Percentiles rank a stretch among this genome's conserved stretches.
These are phyloP conservation scores for Thraustochytrium sp. DNA, from an alignment of 352 stramenopile genomes.

Conservation along the genomic window DNA sequence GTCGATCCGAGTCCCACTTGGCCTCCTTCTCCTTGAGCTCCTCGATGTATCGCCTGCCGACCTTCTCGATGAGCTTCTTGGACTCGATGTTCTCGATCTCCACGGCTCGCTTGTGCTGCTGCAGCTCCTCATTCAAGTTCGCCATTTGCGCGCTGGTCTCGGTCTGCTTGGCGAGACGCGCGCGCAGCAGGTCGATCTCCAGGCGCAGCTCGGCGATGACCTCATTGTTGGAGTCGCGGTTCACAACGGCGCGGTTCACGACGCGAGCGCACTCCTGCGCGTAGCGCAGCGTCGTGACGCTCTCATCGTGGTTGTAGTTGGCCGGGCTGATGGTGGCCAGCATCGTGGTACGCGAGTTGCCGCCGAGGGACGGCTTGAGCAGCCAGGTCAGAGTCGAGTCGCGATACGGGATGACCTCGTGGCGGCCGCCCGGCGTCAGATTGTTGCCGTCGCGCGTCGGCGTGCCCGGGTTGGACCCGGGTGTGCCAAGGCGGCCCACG, in stretches of 20 bases:
- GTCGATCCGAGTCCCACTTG: background rate
- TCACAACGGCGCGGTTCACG: conserved; percentile 84
- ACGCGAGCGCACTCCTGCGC: conserved; percentile 81
- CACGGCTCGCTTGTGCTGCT: conserved; percentile 38
- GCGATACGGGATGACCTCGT: conserved; percentile 63
- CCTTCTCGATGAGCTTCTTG: conserved; percentile 36
- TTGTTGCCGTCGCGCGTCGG: background rate
- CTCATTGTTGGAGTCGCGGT: conserved; percentile 84
- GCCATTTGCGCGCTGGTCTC: background rate
- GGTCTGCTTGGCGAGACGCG: conserved; percentile 11
- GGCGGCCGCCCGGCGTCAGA: background rate
- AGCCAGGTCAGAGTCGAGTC: conserved; percentile 76
- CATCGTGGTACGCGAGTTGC: conserved; percentile 83
- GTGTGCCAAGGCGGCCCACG: too few relatives aligned
- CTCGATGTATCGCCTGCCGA: background rate
- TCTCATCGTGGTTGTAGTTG: conserved; percentile 82
- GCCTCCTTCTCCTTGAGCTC: conserved; percentile 24
- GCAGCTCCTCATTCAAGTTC: conserved; percentile 30
- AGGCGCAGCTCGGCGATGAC: conserved; percentile 80
- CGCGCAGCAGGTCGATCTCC: conserved; percentile 69
- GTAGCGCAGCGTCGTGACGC: conserved; percentile 75
- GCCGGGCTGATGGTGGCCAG: conserved; percentile 75
- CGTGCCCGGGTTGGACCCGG: background rate
- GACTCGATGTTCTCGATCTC: conserved; percentile 40
- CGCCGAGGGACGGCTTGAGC: conserved; percentile 73